phyloP scores from a whole-genome alignment of 768 basidiomycete genomes.

The Vararia minispora region DNA sequence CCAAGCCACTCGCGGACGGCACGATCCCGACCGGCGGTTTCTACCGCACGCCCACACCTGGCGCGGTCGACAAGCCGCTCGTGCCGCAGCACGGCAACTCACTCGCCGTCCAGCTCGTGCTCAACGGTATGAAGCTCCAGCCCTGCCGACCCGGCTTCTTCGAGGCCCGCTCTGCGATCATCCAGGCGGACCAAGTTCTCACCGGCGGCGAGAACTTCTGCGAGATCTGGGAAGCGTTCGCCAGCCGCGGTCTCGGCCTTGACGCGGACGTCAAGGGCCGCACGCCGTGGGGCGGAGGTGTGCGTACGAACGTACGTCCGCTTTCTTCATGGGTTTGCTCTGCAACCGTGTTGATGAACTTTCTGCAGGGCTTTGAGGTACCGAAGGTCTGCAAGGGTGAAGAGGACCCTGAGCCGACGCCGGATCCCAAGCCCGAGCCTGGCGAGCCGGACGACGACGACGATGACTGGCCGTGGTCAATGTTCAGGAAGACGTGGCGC shows the following conservation, averaged over 20 bases:
- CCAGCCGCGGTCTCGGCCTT: conserved; percentile 67
- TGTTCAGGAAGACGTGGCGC: no score
- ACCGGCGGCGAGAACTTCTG: conserved; percentile 94
- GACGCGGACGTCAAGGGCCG: conserved; percentile 64
- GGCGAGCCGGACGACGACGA: conserved; percentile 23
- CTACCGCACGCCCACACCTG: conserved; percentile 38
- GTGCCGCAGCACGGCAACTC: conserved; percentile 92
- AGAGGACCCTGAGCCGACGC: conserved; percentile 18
- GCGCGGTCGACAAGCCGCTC: conserved; percentile 36
- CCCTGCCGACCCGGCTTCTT: conserved; percentile 87
- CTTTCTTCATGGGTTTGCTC: not conserved
- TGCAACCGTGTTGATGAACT: conserved; percentile 1
- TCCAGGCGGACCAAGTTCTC: conserved; percentile 81
- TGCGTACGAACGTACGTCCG: conserved; percentile 51
- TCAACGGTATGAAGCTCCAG: conserved; percentile 93
- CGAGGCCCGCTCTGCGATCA: conserved; percentile 80
- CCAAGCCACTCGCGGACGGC: conserved; percentile 51
- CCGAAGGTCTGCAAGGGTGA: conserved; percentile 28
- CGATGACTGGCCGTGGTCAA: conserved; percentile 16
- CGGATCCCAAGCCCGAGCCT: conserved; percentile 21
- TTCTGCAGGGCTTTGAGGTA: conserved; percentile 27
- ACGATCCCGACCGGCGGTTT: conserved; percentile 62
- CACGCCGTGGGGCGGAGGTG: conserved; percentile 91
- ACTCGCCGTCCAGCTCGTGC: conserved; percentile 67
- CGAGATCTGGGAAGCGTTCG: conserved; percentile 77